Base-by-base conservation (phyloP, 2,329 filamentous ascomycete genomes). In the Aspergillus sp. region DNA sequence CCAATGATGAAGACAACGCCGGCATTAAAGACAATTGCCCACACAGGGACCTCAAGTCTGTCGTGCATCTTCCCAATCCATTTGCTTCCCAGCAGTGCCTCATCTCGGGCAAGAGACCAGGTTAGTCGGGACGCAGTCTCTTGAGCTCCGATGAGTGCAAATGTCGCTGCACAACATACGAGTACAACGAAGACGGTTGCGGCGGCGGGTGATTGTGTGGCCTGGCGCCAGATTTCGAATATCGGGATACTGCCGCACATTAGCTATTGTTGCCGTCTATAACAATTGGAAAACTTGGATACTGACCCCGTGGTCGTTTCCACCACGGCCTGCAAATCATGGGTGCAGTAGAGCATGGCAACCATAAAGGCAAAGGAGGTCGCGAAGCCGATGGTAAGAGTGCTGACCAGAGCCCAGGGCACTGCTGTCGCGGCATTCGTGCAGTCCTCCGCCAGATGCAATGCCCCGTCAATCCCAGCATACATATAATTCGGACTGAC, bases 401-500 rank as follows among this genome's bases (percentile, higher is more conserved):
- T 69, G 23, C 66, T 69, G 37, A 74, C 54, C 55, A 76, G 66
- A 17, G 67, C 66, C 11, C 64, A 62, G 6, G 73, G 74, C 2
- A 76, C 67, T 11, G 68, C 64, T 6, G 57, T 63, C 1, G 64
- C 64, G 21, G 73, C 70, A 54, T 75, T 68, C 31, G 60, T 62
- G 41, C 73, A 68, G 58, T 76, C 73, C 62, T 76, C 73, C 3
- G 69, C 68, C 51, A 74, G 68, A 62, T 74, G 73, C n/a, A 69
- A 62, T 9, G 67, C 68, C 9, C 65, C 67, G 44, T 74, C 70
- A 17, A 61, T 52, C 0, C 75, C 74, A 6, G 69, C 70, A 62
- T 71, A 76, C 54, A 75, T 74, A 58, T 71, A 77, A 23, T 72
- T 73, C 0, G 74, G 69, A 25, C 72, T 73, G 12, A 74, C 64